Evolutionary conservation across 805 yeast genomes (phyloP), one percentile per base, ranked within the genome.

Genomic region (Saturnispora silvae): DNA sequence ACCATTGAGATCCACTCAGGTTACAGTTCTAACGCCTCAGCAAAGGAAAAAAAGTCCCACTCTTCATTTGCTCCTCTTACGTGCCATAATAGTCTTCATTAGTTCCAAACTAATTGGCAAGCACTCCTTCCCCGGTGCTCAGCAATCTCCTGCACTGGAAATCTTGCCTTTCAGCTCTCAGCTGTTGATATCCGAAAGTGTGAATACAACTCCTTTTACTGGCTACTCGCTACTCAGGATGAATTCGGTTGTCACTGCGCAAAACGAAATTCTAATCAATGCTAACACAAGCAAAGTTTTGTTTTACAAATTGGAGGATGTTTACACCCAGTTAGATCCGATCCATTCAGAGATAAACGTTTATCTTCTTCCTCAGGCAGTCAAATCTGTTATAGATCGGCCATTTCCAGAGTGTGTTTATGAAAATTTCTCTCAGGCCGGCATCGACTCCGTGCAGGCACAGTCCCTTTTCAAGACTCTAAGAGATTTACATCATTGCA

Each of bases 71-170:
- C 63, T 72, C 8, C 68, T 72, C 31, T 46, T 72, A 24, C 64
- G 70, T 43, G 75, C 77, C 1, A 54, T 72, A 20, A 63, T 70
- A 45, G 64, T 64, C 45, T 56, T 57, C 42, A 51, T 72, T 1
- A 36, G 54, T 3, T 37, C 45, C 38, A 48, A 46, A 33, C 41
- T 59, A 14, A 41, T 54, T 0, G 43, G 39, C 14, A 15, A 32
- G 3, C 54, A 53, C 33, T 25, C 24, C 33, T 2, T 37, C 49
- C 3, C 38, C 17, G 43, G 60, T 11, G 28, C 28, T 25, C 11
- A 15, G 7, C n/a, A n/a, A n/a, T n/a, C n/a, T n/a, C 15, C 15
- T 5, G 15, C 28, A 10, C 15, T 25, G 7, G 28, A 25, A 25
- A 25, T 25, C n/a, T n/a, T 7, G 15, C 28, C 28, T 7, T 22